Base-by-base conservation (phyloP, 2,329 filamentous ascomycete species). In the Diaporthe ampelina region DNA sequence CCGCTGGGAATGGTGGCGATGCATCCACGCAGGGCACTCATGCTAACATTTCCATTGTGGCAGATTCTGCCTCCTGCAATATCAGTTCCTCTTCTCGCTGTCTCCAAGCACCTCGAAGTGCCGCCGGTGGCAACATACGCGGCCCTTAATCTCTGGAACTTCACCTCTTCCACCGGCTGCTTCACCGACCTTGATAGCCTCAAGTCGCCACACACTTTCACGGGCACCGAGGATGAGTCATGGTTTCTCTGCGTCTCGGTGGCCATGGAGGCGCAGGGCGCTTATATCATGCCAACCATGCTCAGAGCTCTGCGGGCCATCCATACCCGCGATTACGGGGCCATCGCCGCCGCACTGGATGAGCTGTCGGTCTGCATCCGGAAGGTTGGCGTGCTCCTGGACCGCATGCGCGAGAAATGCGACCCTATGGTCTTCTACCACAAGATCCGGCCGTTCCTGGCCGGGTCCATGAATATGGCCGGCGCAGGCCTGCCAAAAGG, bases 201-300 rank as follows among this genome's bases (percentile, higher is more conserved):
- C 15, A 86, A 89, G 26, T 93, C 92, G 0, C 87, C 95, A 13
- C 89, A 93, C 80, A 97, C 95, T 17, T 97, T 98, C 79, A 98
- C 95, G 6, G 95, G 95, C 35, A 97, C 94, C 10, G 85, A 93
- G 68, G 95, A 97, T 78, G 96, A 98, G 83, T 95, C 95, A 78
- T 98, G 96, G 96, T 98, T 98, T 84, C 95, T 95, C 78, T 87
- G 97, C 50, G 77, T 98, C 75, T 97, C 94, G 0, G 93, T 97
- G 0, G 95, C 95, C 24, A 97, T 98, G 81, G 96, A 98, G 84
- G 93, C 94, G 45, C 89, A 92, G 61, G 95, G 93, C 0, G 95
- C 92, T 0, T 86, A 89, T 0, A 90, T 94, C 45, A 92, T 98
- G 74, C 93, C 94, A 0, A 83, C 92, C 72, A 95, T 98, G 92